Base-by-base conservation (phyloP, 192 early-diverging fungal species). In the Coemansia sp. region DNA sequence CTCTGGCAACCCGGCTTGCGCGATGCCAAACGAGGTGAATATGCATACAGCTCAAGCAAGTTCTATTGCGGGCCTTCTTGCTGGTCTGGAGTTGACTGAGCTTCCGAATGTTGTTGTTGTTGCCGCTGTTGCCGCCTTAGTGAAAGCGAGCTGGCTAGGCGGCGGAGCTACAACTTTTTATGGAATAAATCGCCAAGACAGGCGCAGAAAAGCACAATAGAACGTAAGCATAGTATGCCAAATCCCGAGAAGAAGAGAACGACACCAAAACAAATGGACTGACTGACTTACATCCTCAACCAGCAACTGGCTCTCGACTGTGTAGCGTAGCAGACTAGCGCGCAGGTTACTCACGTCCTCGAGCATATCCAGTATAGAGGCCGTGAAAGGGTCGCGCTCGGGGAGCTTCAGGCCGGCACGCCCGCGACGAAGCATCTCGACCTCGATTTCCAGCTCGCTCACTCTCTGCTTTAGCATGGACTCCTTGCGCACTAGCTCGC, bases 381-480 rank as follows among this genome's bases (percentile, higher is more conserved):
- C 53, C 13, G 77, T 75, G 36, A 68, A 68, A 2, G 68, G 48
- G 37, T 80, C 77, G 18, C 66, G 61, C 20, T 42, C 20, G 0
- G 72, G 69, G 7, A 42, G 16, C 25, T 18, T 26, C 43, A 72
- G 26, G 13, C 77, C 77, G 2, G 37, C 62, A 23, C 66, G 65
- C 3, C 39, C 34, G 13, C 34, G 55, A 7, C 37, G 61, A 14
- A 80, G 50, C 16, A 60, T 21, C 6, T 47, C 38, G 35, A 80
- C n/a, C 21, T 72, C 77, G 14, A 62, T 13, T 33, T 75, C 42
- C 4, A 80, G 59, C 66, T 80, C 77, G n/a, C 23, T 55, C 3
- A 75, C 72, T 31, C 43, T 65, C 60, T 80, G 77, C 59, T 65
- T 65, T 63, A 80, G 31, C 0, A 80, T 31, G 1, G 68, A 72